Percentiles rank a stretch among this genome's conserved stretches.
phyloP scores from a whole-genome alignment of 2,329 filamentous ascomycete genomes.

The Botrytis deweyae region DNA sequence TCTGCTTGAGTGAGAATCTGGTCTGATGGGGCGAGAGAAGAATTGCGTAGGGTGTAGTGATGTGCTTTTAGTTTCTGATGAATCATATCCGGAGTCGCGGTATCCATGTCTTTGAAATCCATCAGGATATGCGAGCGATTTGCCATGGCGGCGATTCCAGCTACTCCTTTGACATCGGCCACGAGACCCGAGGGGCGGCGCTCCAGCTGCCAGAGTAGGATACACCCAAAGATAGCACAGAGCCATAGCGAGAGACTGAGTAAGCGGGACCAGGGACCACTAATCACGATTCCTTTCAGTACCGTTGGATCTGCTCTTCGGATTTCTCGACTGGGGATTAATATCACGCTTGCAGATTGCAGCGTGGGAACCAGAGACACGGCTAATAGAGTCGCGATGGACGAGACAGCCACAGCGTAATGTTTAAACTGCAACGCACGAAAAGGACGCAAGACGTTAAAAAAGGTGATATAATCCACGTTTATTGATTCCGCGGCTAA shows the following conservation, averaged over 20 bases:
- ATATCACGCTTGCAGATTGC: constrained; percentile 60
- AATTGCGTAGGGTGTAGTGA: constrained; percentile 69
- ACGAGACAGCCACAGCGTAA: constrained; percentile 67
- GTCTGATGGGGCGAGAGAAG: constrained; percentile 65
- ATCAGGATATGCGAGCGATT: constrained; percentile 70
- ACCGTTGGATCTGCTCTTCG: constrained; percentile 45
- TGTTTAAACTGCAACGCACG: constrained; percentile 61
- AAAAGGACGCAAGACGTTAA: constrained; percentile 64
- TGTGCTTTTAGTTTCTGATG: constrained; percentile 64
- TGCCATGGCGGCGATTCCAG: constrained; percentile 73
- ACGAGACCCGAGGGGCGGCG: constrained; percentile 63
- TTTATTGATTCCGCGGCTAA: constrained; percentile 67
- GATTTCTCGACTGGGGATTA: constrained; percentile 52
- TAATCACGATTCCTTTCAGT: constrained; percentile 56
- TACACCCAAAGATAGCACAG: constrained; percentile 56
- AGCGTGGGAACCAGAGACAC: constrained; percentile 68
- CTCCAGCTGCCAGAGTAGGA: constrained; percentile 61
- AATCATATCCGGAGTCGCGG: constrained; percentile 63
- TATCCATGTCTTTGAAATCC: constrained; percentile 72
- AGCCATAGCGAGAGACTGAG: constrained; percentile 56
- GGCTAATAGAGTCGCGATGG: constrained; percentile 62
- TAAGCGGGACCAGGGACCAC: constrained; percentile 59
- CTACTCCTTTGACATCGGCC: constrained; percentile 69
- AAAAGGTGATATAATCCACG: constrained; percentile 62
- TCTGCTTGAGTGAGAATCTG: constrained; percentile 46